A percentile compares a stretch with the other conserved stretches of the same genome.
Conservation (phyloP, 1,284 basidiomycete species). For the Peniophora sp. region DNA sequence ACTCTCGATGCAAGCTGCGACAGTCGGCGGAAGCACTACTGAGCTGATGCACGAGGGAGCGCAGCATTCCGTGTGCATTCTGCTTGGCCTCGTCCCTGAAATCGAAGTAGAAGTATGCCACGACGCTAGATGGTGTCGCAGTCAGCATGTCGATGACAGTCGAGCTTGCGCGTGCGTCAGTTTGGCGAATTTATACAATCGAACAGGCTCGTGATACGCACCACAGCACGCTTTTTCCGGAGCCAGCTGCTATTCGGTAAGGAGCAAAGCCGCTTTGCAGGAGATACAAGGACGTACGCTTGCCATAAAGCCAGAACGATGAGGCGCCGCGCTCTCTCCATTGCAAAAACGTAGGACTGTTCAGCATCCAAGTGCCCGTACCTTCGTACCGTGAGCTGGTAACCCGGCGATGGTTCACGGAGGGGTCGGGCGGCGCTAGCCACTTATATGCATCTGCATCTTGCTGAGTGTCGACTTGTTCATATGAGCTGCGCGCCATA, state of each 20-base stretch:
- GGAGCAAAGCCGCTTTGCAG: background rate
- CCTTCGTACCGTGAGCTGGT: background rate
- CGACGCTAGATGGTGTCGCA: background rate
- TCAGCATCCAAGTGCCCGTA: background rate
- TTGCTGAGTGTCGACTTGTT: background rate
- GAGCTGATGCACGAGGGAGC: constrained; percentile 1
- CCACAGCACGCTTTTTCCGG: background rate
- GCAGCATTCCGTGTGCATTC: background rate
- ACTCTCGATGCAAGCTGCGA: background rate
- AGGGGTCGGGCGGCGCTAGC: background rate
- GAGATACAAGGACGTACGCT: background rate
- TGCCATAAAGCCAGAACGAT: background rate
- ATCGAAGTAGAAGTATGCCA: constrained; percentile 3
- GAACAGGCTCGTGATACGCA: background rate
- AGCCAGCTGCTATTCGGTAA: background rate
- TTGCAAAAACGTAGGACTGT: background rate
- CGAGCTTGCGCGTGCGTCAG: background rate
- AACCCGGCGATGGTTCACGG: background rate
- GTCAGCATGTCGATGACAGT: background rate
- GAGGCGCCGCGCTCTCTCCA: background rate
- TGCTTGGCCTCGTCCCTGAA: constrained; percentile 1
- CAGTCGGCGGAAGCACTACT: background rate
- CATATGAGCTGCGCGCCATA: background rate
- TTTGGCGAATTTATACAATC: background rate
- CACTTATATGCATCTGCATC: background rate